These are phyloP conservation scores for Laburnicola sp. DNA, from an alignment of 2,329 filamentous ascomycete genomes.

Conservation along the genomic window DNA sequence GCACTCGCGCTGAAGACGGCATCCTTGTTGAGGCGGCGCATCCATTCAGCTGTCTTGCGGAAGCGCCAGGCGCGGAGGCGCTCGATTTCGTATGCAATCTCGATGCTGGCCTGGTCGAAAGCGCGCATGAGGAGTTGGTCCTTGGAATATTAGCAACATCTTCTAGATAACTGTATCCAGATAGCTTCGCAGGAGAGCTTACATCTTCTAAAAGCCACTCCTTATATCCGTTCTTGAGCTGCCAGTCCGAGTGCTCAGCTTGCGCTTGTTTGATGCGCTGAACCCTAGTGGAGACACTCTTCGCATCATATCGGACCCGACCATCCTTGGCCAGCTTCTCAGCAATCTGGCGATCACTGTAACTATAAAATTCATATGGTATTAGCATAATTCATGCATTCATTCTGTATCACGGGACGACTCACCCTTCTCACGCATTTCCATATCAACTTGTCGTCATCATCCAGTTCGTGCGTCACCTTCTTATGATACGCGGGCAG, in stretches of 20 bases:
- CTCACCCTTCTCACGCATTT: conserved; percentile 46
- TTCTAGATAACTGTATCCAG: neutral
- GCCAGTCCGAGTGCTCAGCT: conserved; percentile 49
- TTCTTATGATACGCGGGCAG: conserved; percentile 48
- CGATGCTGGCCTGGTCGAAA: conserved; percentile 48
- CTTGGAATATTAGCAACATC: conserved; percentile 30
- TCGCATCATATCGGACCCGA: conserved; percentile 49
- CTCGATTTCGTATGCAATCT: conserved; percentile 47
- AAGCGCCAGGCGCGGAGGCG: conserved; percentile 51
- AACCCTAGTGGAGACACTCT: conserved; percentile 55
- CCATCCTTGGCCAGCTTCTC: conserved; percentile 48
- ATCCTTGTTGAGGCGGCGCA: conserved; percentile 45
- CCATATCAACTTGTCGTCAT: conserved; percentile 53
- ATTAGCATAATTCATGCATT: neutral
- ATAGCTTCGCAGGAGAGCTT: conserved; percentile 14
- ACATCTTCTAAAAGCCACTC: conserved; percentile 57
- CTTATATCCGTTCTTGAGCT: conserved; percentile 51
- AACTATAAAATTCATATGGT: conserved; percentile 12
- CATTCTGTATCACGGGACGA: neutral
- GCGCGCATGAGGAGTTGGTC: conserved; percentile 51
- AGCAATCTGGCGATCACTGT: conserved; percentile 50
- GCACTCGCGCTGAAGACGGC: conserved; percentile 53
- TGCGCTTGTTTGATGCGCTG: conserved; percentile 50
- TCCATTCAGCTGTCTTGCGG: conserved; percentile 48
- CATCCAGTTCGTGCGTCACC: conserved; percentile 49